A percentile compares a stretch with the other conserved stretches of the same genome.
Evolutionary conservation across 208 protist genomes (phyloP).

Genomic region (Leishmania major): DNA sequence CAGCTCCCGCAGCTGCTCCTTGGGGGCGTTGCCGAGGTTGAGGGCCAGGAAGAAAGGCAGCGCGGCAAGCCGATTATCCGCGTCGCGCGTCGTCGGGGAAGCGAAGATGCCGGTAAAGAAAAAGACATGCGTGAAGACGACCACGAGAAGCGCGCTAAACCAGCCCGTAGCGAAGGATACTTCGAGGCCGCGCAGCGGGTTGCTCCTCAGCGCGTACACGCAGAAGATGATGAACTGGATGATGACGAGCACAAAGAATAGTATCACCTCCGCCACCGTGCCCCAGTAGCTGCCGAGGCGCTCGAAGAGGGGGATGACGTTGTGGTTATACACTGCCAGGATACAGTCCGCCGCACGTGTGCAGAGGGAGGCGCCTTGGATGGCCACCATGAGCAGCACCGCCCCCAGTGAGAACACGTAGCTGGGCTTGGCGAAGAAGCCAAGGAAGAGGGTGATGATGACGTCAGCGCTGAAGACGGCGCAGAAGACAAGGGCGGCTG

Average conservation of each 20-base stretch:
- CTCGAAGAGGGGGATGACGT: constrained; percentile 62
- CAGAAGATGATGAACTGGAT: constrained; percentile 66
- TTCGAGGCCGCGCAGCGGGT: constrained; percentile 48
- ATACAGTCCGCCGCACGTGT: constrained; percentile 53
- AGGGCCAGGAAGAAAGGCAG: constrained; percentile 61
- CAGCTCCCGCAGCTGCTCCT: constrained; percentile 13
- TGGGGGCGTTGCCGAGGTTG: constrained; percentile 31
- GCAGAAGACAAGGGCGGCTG: constrained; percentile 55
- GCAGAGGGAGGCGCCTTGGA: constrained; percentile 53
- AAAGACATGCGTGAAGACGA: constrained; percentile 53
- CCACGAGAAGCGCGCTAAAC: constrained; percentile 47
- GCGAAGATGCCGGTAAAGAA: constrained; percentile 61
- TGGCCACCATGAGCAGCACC: constrained; percentile 47
- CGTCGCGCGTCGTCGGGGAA: constrained; percentile 11
- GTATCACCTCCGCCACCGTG: constrained; percentile 38
- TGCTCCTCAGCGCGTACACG: constrained; percentile 39
- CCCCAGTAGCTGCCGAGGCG: constrained; percentile 39
- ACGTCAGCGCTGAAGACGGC: constrained; percentile 40
- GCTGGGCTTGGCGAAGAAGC: constrained; percentile 52
- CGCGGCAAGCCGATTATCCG: constrained; percentile 27
- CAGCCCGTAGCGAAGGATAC: constrained; percentile 66
- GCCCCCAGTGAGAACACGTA: constrained; percentile 60
- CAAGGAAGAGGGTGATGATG: constrained; percentile 63
- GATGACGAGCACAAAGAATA: constrained; percentile 42
- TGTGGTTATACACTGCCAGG: constrained; percentile 32